A percentile compares a stretch with the other conserved stretches of the same genome.
Evolutionary conservation across 208 protist genomes (phyloP).

Genomic region (Leishmania lainsoni): DNA sequence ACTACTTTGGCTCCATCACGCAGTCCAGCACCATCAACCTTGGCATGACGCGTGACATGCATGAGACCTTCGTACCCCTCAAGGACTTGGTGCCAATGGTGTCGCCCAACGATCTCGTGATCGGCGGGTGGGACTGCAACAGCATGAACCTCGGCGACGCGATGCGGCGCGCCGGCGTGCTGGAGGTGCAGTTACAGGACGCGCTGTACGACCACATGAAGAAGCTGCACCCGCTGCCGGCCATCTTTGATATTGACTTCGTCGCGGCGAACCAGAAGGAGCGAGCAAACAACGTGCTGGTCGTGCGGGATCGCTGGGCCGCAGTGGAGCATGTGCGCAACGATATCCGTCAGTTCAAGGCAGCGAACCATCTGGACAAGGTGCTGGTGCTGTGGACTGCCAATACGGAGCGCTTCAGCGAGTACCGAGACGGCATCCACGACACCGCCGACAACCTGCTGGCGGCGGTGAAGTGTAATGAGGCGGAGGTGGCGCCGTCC

Average conservation of each 20-base stretch:
- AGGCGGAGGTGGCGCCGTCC: slow-evolving; percentile 96
- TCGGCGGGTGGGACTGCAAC: slow-evolving; percentile 99
- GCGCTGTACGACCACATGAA: slow-evolving; percentile 85
- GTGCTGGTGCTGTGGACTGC: slow-evolving; percentile 99
- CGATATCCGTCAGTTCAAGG: slow-evolving; percentile 95
- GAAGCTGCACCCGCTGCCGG: slow-evolving; percentile 93
- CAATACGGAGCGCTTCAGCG: slow-evolving; percentile 98
- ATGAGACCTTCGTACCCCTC: slow-evolving; percentile 95
- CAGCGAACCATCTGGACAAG: slow-evolving; percentile 93
- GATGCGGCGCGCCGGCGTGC: slow-evolving; percentile 95
- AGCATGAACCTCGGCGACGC: slow-evolving; percentile 93
- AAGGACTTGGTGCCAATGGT: slow-evolving; percentile 97
- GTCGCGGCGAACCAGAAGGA: slow-evolving; percentile 98
- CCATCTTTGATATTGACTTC: slow-evolving; percentile 97
- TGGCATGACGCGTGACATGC: slow-evolving; percentile 85
- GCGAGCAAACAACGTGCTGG: slow-evolving; percentile 97
- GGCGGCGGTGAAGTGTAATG: slow-evolving; percentile 81
- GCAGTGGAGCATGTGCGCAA: slow-evolving; percentile 93
- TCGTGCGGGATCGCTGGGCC: slow-evolving; percentile 87
- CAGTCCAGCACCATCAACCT: slow-evolving; percentile 96
- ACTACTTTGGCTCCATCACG: slow-evolving; percentile 98
- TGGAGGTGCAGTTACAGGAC: slow-evolving; percentile 95
- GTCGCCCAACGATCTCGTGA: slow-evolving; percentile 96
- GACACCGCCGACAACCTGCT: slow-evolving; percentile 97
- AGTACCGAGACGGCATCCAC: slow-evolving; percentile 93